phyloP scores from a whole-genome alignment of 2,329 filamentous ascomycete species.

The Apiospora phragmitis region DNA sequence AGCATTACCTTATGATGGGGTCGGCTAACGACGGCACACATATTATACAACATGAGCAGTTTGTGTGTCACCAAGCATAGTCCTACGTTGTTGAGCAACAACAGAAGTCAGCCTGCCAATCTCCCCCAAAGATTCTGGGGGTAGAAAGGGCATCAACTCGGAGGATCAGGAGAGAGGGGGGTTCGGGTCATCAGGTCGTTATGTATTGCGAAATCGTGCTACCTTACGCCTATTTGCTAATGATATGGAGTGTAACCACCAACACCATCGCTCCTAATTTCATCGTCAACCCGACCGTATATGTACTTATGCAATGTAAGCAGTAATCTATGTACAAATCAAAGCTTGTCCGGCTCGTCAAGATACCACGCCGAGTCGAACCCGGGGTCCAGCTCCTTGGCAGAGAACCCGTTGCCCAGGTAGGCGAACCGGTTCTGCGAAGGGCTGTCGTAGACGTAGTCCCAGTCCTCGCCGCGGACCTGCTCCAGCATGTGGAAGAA shows the following conservation, averaged over 20 bases:
- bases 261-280: neutral
- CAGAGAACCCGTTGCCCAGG: constrained; percentile 54
- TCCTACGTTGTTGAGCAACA: neutral
- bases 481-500: constrained; percentile 54
- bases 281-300: neutral
- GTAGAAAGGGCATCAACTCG: neutral
- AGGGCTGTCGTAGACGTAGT: constrained; percentile 45
- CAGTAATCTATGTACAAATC: neutral
- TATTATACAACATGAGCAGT: neutral
- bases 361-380: constrained; percentile 46
- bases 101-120: neutral
- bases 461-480: constrained; percentile 54
- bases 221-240: neutral
- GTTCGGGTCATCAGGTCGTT: neutral
- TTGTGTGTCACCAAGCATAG: neutral
- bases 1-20: neutral
- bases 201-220: too few species aligned
- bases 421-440: constrained; percentile 50
- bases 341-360: constrained; percentile 20
- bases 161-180: neutral
- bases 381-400: constrained; percentile 40
- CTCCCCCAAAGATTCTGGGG: neutral
- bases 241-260: neutral
- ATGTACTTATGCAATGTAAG: neutral
- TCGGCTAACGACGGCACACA: neutral